These are phyloP conservation scores for Westerdykella sp. DNA, from an alignment of 2,329 filamentous ascomycete genomes.

Conservation along the genomic window DNA sequence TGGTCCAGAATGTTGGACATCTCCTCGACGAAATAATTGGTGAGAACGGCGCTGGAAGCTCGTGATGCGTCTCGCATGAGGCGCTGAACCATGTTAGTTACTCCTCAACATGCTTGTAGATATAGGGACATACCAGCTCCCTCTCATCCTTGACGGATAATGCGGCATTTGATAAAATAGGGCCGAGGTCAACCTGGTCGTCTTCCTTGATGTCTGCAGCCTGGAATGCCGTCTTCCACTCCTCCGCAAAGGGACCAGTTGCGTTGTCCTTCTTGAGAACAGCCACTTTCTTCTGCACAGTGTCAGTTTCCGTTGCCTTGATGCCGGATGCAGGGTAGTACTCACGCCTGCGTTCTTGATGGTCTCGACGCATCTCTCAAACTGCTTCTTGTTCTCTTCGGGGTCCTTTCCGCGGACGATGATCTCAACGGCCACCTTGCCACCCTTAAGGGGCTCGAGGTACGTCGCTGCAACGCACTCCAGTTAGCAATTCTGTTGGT, in stretches of 20 bases:
- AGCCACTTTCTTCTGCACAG: constrained; percentile 74
- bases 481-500: constrained; percentile 10
- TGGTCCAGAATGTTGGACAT: constrained; percentile 95
- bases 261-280: constrained; percentile 78
- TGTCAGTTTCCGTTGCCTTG: constrained; percentile 5
- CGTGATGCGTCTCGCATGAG: constrained; percentile 91
- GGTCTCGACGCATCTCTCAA: constrained; percentile 72
- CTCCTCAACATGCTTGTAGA: neutral
- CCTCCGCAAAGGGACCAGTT: constrained; percentile 83
- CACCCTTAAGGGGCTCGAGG: constrained; percentile 83
- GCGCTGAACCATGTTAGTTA: constrained; percentile 45
- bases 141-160: constrained; percentile 93
- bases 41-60: constrained; percentile 90
- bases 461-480: constrained; percentile 67
- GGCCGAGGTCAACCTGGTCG: constrained; percentile 80
- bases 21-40: constrained; percentile 94
- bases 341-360: constrained; percentile 83
- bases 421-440: constrained; percentile 87
- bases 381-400: constrained; percentile 85
- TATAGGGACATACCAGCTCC: constrained; percentile 58
- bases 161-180: constrained; percentile 73
- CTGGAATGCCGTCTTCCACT: constrained; percentile 82
- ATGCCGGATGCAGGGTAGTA: constrained; percentile 15
- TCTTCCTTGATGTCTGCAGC: constrained; percentile 71
- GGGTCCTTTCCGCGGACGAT: constrained; percentile 87